phyloP scores from a whole-genome alignment of 805 yeast species.

The Candida orba region DNA sequence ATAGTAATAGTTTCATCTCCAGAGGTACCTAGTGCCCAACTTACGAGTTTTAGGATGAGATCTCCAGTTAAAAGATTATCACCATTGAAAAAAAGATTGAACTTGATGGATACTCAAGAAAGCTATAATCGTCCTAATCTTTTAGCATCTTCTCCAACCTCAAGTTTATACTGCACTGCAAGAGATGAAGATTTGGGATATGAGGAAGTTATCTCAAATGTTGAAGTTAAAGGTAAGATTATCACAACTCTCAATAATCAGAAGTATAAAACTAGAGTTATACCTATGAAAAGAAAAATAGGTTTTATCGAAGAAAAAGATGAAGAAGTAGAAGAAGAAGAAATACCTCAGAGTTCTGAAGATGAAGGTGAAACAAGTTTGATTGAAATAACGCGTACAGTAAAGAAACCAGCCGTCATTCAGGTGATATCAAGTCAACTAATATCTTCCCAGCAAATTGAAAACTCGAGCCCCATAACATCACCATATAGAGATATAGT shows the following conservation, averaged over 20 bases:
- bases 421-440: constrained; percentile 20
- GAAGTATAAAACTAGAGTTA: constrained; percentile 4
- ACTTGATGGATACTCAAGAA: constrained; percentile 10
- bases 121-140: constrained; percentile 16
- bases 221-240: constrained; percentile 11
- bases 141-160: constrained; percentile 8
- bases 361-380: constrained; percentile 20
- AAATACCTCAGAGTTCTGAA: constrained; percentile 18
- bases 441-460: no score
- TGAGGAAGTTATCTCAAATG: constrained; percentile 10
- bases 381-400: constrained; percentile 21
- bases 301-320: constrained; percentile 3
- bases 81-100: constrained; percentile 10
- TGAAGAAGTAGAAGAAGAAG: constrained; percentile 1
- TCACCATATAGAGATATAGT: neutral
- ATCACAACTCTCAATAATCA: neutral
- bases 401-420: constrained; percentile 14
- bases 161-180: constrained; percentile 1
- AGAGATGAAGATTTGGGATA: constrained; percentile 3
- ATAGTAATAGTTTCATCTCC: constrained; percentile 2
- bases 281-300: constrained; percentile 11
- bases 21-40: constrained; percentile 17
- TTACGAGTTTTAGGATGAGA: constrained; percentile 20
- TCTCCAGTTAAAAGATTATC: constrained; percentile 19
- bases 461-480: constrained; percentile 10